Conservation (phyloP, 495 filamentous ascomycete genomes). For the Hypomontagnella monticulosa region DNA sequence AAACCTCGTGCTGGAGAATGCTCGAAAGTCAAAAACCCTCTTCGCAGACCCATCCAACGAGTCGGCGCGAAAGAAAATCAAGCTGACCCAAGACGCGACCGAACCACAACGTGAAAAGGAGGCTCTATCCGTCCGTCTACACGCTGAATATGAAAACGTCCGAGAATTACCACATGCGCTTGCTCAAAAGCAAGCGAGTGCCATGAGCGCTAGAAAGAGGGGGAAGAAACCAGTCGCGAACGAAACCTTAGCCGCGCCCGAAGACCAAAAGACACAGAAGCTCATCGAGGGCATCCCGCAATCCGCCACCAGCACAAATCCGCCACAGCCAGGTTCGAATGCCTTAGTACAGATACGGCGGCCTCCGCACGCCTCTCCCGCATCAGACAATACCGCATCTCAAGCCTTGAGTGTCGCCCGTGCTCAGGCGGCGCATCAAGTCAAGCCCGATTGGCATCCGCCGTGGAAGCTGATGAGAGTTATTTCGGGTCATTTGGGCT, state of each 20-base stretch:
- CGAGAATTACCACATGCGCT: constrained; percentile 83
- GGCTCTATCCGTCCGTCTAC: constrained; percentile 56
- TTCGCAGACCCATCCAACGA: constrained; percentile 47
- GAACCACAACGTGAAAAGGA: constrained; percentile 54
- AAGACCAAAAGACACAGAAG: constrained; percentile 69
- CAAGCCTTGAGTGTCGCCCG: constrained; percentile 66
- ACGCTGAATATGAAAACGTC: constrained; percentile 82
- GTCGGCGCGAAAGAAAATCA: constrained; percentile 53
- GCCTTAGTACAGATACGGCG: constrained; percentile 65
- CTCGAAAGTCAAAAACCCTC: constrained; percentile 51
- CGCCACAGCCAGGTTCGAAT: constrained; percentile 60
- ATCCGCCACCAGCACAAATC: constrained; percentile 43
- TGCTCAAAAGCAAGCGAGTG: constrained; percentile 80
- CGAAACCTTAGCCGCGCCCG: constrained; percentile 53
- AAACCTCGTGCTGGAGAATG: constrained; percentile 53
- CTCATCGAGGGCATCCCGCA: constrained; percentile 74
- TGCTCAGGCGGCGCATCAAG: constrained; percentile 73
- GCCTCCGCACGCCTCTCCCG: constrained; percentile 18
- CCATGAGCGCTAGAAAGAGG: constrained; percentile 56
- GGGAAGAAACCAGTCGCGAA: constrained; percentile 57
- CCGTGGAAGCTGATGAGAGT: constrained; percentile 99
- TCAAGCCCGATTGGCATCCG: constrained; percentile 91
- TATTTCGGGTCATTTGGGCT: constrained; percentile 95
- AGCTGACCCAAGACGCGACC: constrained; percentile 48
- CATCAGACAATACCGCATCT: constrained; percentile 31